A percentile compares a stretch with the other conserved stretches of the same genome.
Evolutionary conservation across 352 stramenopile species (phyloP).

Genomic region (Pythium apleroticum): DNA sequence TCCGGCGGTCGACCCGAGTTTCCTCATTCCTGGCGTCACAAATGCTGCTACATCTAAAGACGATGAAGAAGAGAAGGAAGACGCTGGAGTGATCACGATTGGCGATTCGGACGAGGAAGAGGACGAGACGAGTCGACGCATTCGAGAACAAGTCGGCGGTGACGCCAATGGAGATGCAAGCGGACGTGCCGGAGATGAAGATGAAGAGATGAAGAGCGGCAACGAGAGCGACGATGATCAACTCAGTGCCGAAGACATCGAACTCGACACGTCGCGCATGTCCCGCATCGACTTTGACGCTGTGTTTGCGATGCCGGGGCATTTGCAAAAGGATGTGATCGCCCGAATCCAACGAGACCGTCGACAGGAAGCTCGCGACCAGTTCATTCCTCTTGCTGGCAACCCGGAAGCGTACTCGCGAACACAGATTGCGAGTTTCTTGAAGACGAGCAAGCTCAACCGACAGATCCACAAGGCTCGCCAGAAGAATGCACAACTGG

Average conservation of each 20-base stretch:
- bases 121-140: conserved; percentile 6
- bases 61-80: conserved; percentile 20
- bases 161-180: not conserved
- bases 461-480: conserved; percentile 64
- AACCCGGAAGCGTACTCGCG: conserved; percentile 94
- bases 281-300: conserved; percentile 81
- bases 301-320: conserved; percentile 86
- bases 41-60: conserved; percentile 7
- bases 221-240: conserved; percentile 31
- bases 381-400: conserved; percentile 95
- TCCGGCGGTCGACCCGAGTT: conserved; percentile 55
- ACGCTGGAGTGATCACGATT: conserved; percentile 19
- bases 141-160: not conserved
- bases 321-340: conserved; percentile 93
- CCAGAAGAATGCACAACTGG: conserved; percentile 50
- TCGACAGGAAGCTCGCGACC: conserved; percentile 86
- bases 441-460: conserved; percentile 91
- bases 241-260: conserved; percentile 63
- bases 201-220: conserved; percentile 24
- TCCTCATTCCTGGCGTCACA: conserved; percentile 39
- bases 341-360: conserved; percentile 86
- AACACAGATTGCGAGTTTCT: conserved; percentile 95
- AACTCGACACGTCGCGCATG: conserved; percentile 51
- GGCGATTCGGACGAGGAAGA: conserved; percentile 28
- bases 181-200: not conserved